Evolutionary conservation across 1,284 basidiomycete species (phyloP).

Genomic region (Hymenochaete sp.): DNA sequence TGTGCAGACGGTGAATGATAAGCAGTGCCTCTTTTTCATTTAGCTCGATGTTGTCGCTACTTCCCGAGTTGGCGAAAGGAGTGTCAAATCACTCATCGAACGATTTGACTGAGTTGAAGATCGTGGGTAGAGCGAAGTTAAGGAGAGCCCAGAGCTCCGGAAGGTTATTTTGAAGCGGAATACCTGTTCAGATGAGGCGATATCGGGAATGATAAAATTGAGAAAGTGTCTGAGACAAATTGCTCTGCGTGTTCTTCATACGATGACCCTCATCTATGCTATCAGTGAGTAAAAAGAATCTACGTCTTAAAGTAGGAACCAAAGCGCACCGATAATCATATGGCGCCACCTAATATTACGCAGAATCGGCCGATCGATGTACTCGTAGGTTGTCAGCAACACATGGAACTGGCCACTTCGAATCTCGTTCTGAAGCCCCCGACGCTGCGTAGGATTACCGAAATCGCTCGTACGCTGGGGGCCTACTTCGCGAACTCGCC

Average conservation of each 20-base stretch:
- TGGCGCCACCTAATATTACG: constrained; percentile 96
- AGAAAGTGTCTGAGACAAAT: constrained; percentile 88
- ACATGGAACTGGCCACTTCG: constrained; percentile 88
- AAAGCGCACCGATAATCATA: constrained; percentile 83
- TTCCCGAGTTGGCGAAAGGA: constrained; percentile 96
- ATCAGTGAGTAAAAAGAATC: constrained; percentile 7
- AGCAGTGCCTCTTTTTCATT: constrained; percentile 99
- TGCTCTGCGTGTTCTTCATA: constrained; percentile 98
- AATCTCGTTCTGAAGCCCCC: constrained; percentile 65
- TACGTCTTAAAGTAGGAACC: constrained; percentile 5
- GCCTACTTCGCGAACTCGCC: constrained; percentile 98
- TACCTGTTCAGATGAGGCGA: constrained; percentile 95
- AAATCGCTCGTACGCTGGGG: constrained; percentile 74
- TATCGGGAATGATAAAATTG: constrained; percentile 91
- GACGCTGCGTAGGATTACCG: constrained; percentile 84
- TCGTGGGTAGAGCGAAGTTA: constrained; percentile 96
- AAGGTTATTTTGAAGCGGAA: constrained; percentile 97
- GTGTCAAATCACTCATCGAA: constrained; percentile 99
- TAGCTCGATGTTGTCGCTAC: constrained; percentile 94
- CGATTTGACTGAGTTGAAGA: constrained; percentile 99
- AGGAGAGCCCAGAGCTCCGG: constrained; percentile 97
- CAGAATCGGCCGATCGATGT: constrained; percentile 89
- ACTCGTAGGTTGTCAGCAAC: constrained; percentile 95
- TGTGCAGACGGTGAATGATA: constrained; percentile 96
- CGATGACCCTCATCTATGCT: constrained; percentile 90